Evolutionary conservation across 208 protist species (phyloP), one percentile per base, ranked within the genome.

Genomic region (Entamoeba invadens): DNA sequence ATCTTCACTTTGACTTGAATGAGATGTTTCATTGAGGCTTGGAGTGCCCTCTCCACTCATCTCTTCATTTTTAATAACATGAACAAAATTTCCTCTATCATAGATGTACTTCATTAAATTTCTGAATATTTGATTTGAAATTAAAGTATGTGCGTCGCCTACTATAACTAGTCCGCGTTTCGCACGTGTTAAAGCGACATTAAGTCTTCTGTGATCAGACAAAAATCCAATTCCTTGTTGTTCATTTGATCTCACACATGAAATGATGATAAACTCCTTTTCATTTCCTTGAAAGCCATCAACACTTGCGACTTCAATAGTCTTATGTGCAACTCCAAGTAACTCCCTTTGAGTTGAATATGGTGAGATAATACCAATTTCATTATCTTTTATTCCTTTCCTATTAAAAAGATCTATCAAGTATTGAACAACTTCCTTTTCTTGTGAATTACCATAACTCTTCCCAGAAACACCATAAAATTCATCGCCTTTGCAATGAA

Each of bases 341-440:
- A 97, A 98, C 3, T 96, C 96, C 51, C 98, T 96, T 95, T 99
- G 98, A 8, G 97, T 98, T 93, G 98, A 97, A 95, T 99, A 99
- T n/a, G 98, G 98, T 44, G 98, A 99, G 47, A 99, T 98, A 91
- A 99, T 96, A 94, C 98, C 98, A 93, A 99, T 98, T 94, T 98
- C 96, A n/a, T 96, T 46, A 2, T 98, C 97, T 12, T 93, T 14
- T 18, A 92, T 38, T 21, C 47, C 47, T 6, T 93, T 57, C 8
- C 97, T 95, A 0, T 99, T 94, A n/a, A 99, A 96, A n/a, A 95
- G 95, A 0, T 97, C 98, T 1, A 99, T 97, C 14, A 98, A 95
- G 93, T 98, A 97, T 94, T 98, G 97, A 38, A 98, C 96, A n/a
- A 95, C 95, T 6, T 92, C 44, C 21, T 97, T 97, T 95, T 98